Base-by-base conservation (phyloP, 2,329 filamentous ascomycete genomes). In the Exophiala aquamarina region DNA sequence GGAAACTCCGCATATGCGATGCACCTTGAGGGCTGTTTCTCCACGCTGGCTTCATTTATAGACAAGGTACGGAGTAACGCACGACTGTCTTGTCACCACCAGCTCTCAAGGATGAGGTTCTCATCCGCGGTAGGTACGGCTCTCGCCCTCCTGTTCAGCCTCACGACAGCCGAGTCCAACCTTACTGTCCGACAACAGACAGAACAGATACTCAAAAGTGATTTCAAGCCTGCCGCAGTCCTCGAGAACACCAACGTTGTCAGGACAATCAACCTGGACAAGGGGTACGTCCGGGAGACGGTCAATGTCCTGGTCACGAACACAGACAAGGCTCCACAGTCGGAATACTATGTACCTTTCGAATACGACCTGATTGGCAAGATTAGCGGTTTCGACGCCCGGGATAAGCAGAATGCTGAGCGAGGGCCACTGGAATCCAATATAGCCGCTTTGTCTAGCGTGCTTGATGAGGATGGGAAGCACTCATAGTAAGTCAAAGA, bases 231-330 rank as follows among this genome's bases (percentile, higher is more conserved):
- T 44, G 86, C 91, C 11, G 87, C 89, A 66, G 87, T 91, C 58
- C 98, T 95, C 75, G 89, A 91, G 73, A 96, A 98, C 70, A 79
- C 79, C 69, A 97, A 98, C 67, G 71, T 97, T 21, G 86, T 97
- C 41, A 87, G 93, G 62, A 84, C 87, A 56, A 85, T 94, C 64
- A 95, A 95, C 58, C 72, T 96, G 49, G 92, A 97, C 71, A 97
- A 96, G 77, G 87, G 83, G 59, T 97, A 93, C 63, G 83, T 84
- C 45, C 85, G 90, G 65, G 92, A 97, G 70, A 86, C 84, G 11
- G 82, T 96, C 76, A 96, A 97, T 71, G 85, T 95, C n/a, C 77
- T 95, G 41, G 82, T 98, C 55, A 87, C 96, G 74, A 98, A 98
- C 68, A 76, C 87, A 58, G 88, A 86, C 63, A 77, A 79, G 52